Percentiles rank a stretch among this genome's conserved stretches.
Conservation (phyloP, 2,329 filamentous ascomycete genomes). For the Xylaria sp. region DNA sequence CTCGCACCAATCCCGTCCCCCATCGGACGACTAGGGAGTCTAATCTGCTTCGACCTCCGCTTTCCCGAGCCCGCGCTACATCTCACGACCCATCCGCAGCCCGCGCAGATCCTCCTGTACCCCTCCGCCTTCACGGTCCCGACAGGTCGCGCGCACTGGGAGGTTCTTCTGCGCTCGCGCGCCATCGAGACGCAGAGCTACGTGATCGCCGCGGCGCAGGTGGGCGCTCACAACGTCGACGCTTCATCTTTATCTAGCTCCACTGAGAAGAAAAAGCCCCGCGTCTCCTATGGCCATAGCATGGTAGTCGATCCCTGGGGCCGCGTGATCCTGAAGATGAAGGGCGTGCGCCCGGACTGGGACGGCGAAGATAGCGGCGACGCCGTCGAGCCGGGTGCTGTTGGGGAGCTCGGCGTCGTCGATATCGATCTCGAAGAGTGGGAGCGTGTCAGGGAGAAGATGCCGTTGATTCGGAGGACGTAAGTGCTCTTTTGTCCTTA, state of each 20-base stretch:
- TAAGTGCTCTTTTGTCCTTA: slow-evolving; percentile 51
- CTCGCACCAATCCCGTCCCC: slow-evolving; percentile 76
- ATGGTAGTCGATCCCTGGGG: slow-evolving; percentile 92
- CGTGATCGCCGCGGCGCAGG: slow-evolving; percentile 86
- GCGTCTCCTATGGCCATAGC: slow-evolving; percentile 85
- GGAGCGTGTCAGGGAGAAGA: slow-evolving; percentile 60
- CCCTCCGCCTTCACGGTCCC: slow-evolving; percentile 91
- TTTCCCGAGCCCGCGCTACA: slow-evolving; percentile 80
- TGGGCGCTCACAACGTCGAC: slow-evolving; percentile 69
- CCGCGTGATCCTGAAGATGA: slow-evolving; percentile 72
- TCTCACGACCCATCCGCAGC: slow-evolving; percentile 58
- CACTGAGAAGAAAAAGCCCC: slow-evolving; percentile 54
- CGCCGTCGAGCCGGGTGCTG: slow-evolving; percentile 48
- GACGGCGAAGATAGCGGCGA: slow-evolving; percentile 49
- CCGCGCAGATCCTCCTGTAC: slow-evolving; percentile 82
- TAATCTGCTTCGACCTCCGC: slow-evolving; percentile 91
- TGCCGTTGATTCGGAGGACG: slow-evolving; percentile 64
- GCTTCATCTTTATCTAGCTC: not conserved
- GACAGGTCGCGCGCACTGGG: slow-evolving; percentile 89
- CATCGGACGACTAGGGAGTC: slow-evolving; percentile 78
- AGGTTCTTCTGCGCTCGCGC: slow-evolving; percentile 77
- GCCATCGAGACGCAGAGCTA: slow-evolving; percentile 92
- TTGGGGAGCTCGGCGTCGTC: slow-evolving; percentile 63
- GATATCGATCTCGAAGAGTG: slow-evolving; percentile 62
- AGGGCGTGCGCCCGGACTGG: slow-evolving; percentile 58